A percentile compares a stretch with the other conserved stretches of the same genome.
Evolutionary conservation across 75 land plant genomes (phyloP).

Genomic region (Pinus tabuliformis): DNA sequence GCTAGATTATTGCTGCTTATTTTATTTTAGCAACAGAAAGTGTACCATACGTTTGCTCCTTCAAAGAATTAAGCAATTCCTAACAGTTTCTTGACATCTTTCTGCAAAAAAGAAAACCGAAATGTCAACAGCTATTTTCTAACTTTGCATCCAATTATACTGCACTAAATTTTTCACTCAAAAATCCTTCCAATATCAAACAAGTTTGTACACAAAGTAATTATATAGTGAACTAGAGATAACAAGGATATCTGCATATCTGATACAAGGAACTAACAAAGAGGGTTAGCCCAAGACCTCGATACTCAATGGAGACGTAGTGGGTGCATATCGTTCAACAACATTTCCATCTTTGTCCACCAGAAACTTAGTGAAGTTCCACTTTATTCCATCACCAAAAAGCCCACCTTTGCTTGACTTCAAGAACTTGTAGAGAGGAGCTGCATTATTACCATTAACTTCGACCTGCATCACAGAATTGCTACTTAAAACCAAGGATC

Average conservation of each 20-base stretch:
- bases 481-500: neutral
- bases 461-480: constrained; percentile 47
- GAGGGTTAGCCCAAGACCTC: constrained; percentile 40
- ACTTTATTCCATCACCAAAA: constrained; percentile 75
- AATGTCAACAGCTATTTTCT: neutral
- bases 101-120: constrained; percentile 11
- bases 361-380: constrained; percentile 91
- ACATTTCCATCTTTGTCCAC: constrained; percentile 80
- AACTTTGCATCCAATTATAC: neutral
- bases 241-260: neutral
- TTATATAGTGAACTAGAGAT: neutral
- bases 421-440: constrained; percentile 77
- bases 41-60: neutral
- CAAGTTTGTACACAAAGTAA: neutral
- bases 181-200: neutral
- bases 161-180: too few relatives aligned
- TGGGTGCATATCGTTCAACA: constrained; percentile 83
- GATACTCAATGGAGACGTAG: constrained; percentile 67
- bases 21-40: neutral
- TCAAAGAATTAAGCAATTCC: neutral
- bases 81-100: constrained; percentile 10
- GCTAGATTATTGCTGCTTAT: neutral
- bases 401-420: constrained; percentile 74
- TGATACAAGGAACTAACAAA: neutral
- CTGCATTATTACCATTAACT: constrained; percentile 77